Evolutionary conservation across 2,329 filamentous ascomycete genomes (phyloP).

Genomic region (Dothistroma pini): DNA sequence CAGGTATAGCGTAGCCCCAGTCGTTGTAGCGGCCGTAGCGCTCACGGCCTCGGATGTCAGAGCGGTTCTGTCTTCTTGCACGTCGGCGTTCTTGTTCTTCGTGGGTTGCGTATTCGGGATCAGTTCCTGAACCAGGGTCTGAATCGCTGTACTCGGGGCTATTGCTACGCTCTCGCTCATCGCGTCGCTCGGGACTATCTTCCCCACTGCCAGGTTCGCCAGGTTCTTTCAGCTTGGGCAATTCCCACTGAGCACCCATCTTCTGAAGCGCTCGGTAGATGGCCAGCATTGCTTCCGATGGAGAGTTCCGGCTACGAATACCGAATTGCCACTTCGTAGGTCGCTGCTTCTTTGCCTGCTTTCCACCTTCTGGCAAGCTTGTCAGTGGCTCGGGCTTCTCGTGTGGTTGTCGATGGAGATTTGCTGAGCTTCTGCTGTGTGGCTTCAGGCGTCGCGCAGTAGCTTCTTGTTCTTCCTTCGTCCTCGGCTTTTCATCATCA

Average conservation of each 20-base stretch:
- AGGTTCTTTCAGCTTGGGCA: slow-evolving; percentile 38
- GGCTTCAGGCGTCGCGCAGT: slow-evolving; percentile 78
- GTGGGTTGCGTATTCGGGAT: slow-evolving; percentile 37
- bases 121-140: slow-evolving; percentile 37
- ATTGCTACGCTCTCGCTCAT: slow-evolving; percentile 26
- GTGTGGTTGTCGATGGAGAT: slow-evolving; percentile 25
- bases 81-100: slow-evolving; percentile 34
- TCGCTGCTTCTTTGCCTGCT: slow-evolving; percentile 62
- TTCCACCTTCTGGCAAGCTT: slow-evolving; percentile 43
- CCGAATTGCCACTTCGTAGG: slow-evolving; percentile 97
- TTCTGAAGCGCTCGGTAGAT: slow-evolving; percentile 90
- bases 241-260: slow-evolving; percentile 84
- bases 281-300: slow-evolving; percentile 89
- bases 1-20: slow-evolving; percentile 73
- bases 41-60: slow-evolving; percentile 34
- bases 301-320: slow-evolving; percentile 88
- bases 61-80: slow-evolving; percentile 19
- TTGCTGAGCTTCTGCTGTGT: slow-evolving; percentile 62
- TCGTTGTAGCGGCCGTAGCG: slow-evolving; percentile 47
- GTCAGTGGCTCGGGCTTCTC: slow-evolving; percentile 53
- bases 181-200: slow-evolving; percentile 27
- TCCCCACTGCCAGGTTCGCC: slow-evolving; percentile 39
- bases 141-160: slow-evolving; percentile 39
- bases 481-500: slow-evolving; percentile 45
- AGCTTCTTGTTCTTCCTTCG: slow-evolving; percentile 69